Conservation (phyloP, 176 grass and related monocot species). For the Oryza meridionalis region DNA sequence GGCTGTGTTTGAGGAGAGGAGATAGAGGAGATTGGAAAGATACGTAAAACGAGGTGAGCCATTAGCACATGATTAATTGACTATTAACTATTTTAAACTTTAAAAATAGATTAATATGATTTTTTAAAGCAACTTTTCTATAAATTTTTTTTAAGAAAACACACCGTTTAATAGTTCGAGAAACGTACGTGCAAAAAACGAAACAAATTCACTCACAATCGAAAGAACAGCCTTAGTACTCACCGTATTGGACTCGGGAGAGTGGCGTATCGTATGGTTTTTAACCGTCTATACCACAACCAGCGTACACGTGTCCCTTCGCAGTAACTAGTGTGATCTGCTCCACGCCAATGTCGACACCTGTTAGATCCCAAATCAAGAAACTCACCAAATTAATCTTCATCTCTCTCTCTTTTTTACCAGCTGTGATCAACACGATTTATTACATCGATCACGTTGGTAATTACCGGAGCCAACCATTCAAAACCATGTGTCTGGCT, state of each 20-base stretch:
- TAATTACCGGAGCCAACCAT: background rate
- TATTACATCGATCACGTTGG: constrained; percentile 19
- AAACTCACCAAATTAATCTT: background rate
- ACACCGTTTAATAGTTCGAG: too few relatives aligned
- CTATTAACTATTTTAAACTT: too few relatives aligned
- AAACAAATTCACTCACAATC: too few relatives aligned
- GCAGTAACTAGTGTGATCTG: background rate
- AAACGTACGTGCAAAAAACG: too few relatives aligned
- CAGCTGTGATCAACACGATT: background rate
- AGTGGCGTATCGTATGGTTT: background rate
- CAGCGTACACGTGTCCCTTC: background rate
- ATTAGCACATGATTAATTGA: too few relatives aligned
- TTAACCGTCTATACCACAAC: background rate
- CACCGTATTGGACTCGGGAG: background rate
- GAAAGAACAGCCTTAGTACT: too few relatives aligned
- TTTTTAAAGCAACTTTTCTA: too few relatives aligned
- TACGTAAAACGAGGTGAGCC: too few relatives aligned
- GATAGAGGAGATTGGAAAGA: too few relatives aligned
- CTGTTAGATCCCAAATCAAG: background rate
- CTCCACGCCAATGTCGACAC: background rate
- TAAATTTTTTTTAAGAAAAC: too few relatives aligned
- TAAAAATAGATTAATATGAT: too few relatives aligned
- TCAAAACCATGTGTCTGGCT: background rate
- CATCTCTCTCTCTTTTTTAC: background rate
- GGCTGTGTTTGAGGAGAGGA: too few relatives aligned